These are phyloP conservation scores for Ceratobasidium papillatum DNA, from an alignment of 1,284 basidiomycete genomes.

Conservation along the genomic window DNA sequence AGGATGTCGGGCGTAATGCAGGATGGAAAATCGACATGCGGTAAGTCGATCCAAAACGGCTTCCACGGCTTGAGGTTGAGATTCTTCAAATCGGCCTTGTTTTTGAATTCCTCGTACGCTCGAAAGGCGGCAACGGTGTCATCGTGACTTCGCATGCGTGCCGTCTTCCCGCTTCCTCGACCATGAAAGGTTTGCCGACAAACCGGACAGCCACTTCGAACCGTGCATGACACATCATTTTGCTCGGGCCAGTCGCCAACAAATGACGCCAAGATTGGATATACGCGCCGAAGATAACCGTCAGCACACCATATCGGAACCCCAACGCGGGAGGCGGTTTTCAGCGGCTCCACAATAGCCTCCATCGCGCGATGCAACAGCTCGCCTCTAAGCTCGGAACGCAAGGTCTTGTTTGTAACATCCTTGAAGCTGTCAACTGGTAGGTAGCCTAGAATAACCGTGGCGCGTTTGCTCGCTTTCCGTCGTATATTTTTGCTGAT, in stretches of 20 bases:
- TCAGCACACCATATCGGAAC: slow-evolving; percentile 5
- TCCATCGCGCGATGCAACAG: slow-evolving; percentile 41
- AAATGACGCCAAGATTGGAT: slow-evolving; percentile 24
- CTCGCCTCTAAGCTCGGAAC: background rate
- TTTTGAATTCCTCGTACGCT: background rate
- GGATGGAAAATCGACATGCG: slow-evolving; percentile 44
- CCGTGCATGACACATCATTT: background rate
- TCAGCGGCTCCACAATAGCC: slow-evolving; percentile 20
- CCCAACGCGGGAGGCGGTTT: background rate
- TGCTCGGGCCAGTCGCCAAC: slow-evolving; percentile 23
- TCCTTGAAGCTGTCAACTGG: background rate
- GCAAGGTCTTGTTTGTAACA: background rate
- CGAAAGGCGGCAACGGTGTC: background rate
- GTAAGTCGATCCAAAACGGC: background rate
- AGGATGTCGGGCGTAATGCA: slow-evolving; percentile 50
- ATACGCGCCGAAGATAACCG: slow-evolving; percentile 23
- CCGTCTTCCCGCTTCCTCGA: background rate
- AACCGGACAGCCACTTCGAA: background rate
- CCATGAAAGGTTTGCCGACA: background rate
- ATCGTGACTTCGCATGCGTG: background rate
- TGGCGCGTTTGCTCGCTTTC: slow-evolving; percentile 9
- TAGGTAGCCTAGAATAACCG: slow-evolving; percentile 31
- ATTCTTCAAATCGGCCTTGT: background rate
- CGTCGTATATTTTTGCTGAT: slow-evolving; percentile 28
- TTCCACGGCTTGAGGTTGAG: no score